Conservation (phyloP, 345 rosid species). For the Hibiscus trionum region DNA sequence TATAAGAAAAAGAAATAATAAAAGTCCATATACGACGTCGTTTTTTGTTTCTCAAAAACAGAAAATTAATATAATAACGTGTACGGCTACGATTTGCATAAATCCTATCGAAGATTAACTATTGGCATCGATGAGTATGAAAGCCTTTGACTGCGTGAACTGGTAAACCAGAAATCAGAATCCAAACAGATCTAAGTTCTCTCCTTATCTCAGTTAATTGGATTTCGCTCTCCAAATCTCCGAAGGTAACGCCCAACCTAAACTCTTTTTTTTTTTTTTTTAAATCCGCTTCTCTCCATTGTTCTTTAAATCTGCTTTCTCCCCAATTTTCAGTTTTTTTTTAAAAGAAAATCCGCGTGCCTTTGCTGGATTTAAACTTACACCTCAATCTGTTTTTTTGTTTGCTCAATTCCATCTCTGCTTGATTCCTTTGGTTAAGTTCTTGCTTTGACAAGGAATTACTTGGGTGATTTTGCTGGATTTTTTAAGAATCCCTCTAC, state of each 20-base stretch:
- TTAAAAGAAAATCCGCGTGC: background rate
- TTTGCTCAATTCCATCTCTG: background rate
- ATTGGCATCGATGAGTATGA: background rate
- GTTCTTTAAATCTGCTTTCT: background rate
- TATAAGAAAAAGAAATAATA: no score
- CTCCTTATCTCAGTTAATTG: background rate
- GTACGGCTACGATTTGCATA: background rate
- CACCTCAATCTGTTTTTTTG: background rate
- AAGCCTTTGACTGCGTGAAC: background rate
- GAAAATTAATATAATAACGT: background rate
- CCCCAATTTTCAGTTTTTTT: background rate
- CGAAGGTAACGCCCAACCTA: background rate
- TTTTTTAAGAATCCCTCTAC: background rate
- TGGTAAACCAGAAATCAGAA: background rate
- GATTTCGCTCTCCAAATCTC: background rate
- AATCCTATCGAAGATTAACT: background rate
- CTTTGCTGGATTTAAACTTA: background rate
- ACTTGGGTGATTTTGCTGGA: background rate
- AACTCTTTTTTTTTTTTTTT: no score
- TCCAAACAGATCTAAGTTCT: background rate
- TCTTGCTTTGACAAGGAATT: background rate
- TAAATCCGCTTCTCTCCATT: background rate
- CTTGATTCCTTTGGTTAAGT: background rate
- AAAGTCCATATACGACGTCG: background rate
- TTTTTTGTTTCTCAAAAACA: background rate